Evolutionary conservation across 2,329 filamentous ascomycete species (phyloP), one percentile per base, ranked within the genome.

Genomic region (Rhexocercosporidium sp.): DNA sequence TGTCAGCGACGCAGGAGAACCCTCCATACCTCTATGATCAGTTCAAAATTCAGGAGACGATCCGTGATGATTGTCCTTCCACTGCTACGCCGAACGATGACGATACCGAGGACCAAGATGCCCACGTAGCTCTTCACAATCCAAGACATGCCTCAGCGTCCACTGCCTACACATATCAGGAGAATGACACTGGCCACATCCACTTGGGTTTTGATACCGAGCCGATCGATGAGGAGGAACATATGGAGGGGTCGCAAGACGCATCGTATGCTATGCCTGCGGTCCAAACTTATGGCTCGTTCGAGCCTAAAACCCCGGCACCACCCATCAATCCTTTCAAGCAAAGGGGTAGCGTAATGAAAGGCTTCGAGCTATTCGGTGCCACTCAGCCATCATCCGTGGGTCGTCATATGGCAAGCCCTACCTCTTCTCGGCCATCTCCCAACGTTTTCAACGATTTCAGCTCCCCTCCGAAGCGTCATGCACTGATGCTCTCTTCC

Each of bases 331-430:
- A 77, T 59, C 76, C 76, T n/a, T 77, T 77, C 41, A 63, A 44
- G 3, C 64, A 72, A 0, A 76, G 71, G 53, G 76, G 76, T 2
- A 75, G 70, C 47, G 73, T 77, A 4, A 65, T 77, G 63, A 75
- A 75, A 37, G 68, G 57, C 5, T 29, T 67, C 18, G 74, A 76
- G 25, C 65, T 77, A 56, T 77, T 77, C 66, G 67, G 70, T 31
- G 75, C 75, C 3, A 77, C 76, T 2, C 76, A 77, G 49, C 71
- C 73, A 16, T 76, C 75, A 11, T 76, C 75, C 3, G 63, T 74
- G 39, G 71, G 69, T 16, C 69, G 68, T 11, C 46, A 70, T 61
- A 18, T 70, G 22, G 63, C 59, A 14, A 76, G 72, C 57, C 73
- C 74, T 16, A 73, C 71, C 2, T 77, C 75, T 8, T 72, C 74